Percentiles rank a stretch among this genome's conserved stretches.
Evolutionary conservation across 2,329 filamentous ascomycete species (phyloP).

Genomic region (Teratosphaeria zuluensis): DNA sequence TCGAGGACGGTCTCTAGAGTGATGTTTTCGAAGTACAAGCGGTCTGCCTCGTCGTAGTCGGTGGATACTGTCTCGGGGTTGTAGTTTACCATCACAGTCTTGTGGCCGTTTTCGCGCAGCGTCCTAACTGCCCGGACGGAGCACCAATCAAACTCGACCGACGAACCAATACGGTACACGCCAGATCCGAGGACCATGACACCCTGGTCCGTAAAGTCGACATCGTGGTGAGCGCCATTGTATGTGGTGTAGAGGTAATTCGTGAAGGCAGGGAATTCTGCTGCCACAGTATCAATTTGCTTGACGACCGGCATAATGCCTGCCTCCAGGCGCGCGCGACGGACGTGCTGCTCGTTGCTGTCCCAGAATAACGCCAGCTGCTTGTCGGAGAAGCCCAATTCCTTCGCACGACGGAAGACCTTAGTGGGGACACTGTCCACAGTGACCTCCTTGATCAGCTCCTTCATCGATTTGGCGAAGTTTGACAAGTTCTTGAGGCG

Average conservation of each 20-base stretch:
- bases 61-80: constrained; percentile 80
- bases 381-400: constrained; percentile 86
- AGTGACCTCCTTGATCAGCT: constrained; percentile 56
- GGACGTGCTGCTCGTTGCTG: constrained; percentile 85
- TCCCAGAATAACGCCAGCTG: constrained; percentile 91
- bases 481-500: constrained; percentile 85
- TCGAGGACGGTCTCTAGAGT: constrained; percentile 82
- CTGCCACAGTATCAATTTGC: constrained; percentile 97
- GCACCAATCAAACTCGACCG: constrained; percentile 98
- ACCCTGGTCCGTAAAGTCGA: constrained; percentile 77
- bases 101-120: constrained; percentile 70
- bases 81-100: constrained; percentile 94
- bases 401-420: constrained; percentile 74
- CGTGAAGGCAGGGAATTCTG: constrained; percentile 86
- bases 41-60: constrained; percentile 90
- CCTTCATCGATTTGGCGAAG: constrained; percentile 55
- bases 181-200: constrained; percentile 94
- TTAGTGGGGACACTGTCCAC: constrained; percentile 55
- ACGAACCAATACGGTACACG: constrained; percentile 94
- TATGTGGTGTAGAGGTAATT: constrained; percentile 97
- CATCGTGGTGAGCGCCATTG: constrained; percentile 78
- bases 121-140: constrained; percentile 91
- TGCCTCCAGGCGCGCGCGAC: constrained; percentile 72
- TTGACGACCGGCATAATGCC: constrained; percentile 86
- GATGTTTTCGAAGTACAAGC: constrained; percentile 94